phyloP scores from a whole-genome alignment of 306 rosid genomes.

The Prunus mume region DNA sequence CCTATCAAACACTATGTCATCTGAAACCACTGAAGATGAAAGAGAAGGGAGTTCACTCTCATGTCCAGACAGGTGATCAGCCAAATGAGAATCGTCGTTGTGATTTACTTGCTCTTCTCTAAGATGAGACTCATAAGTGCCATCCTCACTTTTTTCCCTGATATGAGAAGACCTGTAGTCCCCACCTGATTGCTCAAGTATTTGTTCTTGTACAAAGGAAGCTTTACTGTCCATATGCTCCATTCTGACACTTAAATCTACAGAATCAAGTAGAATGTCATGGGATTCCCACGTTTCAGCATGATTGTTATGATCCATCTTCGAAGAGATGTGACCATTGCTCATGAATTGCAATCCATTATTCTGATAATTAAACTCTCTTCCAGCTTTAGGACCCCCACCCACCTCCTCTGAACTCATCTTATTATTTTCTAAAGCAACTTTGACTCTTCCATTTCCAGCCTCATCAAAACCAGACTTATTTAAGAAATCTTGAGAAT shows the following conservation, averaged over 20 bases:
- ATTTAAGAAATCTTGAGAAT: slow-evolving; percentile 29
- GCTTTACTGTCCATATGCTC: slow-evolving; percentile 51
- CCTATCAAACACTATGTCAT: slow-evolving; percentile 69
- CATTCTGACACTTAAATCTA: slow-evolving; percentile 44
- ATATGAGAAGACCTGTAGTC: slow-evolving; percentile 41
- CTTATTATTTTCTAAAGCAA: slow-evolving; percentile 26
- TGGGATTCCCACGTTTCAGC: slow-evolving; percentile 50
- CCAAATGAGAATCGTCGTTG: slow-evolving; percentile 23
- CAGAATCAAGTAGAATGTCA: slow-evolving; percentile 52
- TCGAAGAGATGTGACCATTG: slow-evolving; percentile 43
- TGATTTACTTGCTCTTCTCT: slow-evolving; percentile 27
- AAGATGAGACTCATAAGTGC: slow-evolving; percentile 28
- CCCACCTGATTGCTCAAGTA: slow-evolving; percentile 34
- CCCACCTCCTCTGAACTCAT: slow-evolving; percentile 29
- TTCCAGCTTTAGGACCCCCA: slow-evolving; percentile 16
- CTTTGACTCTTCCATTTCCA: slow-evolving; percentile 29
- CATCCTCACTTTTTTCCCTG: slow-evolving; percentile 26
- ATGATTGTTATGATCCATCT: slow-evolving; percentile 39
- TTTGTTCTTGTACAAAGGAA: slow-evolving; percentile 53
- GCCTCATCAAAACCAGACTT: slow-evolving; percentile 29
- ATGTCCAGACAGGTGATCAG: slow-evolving; percentile 29
- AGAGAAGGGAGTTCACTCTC: slow-evolving; percentile 44
- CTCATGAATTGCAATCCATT: slow-evolving; percentile 46
- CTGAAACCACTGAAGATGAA: slow-evolving; percentile 54
- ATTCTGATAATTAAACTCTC: slow-evolving; percentile 41